Percentiles rank a stretch among this genome's conserved stretches.
phyloP scores from a whole-genome alignment of 306 rosid genomes.

The Cyclanthera cordifolia region DNA sequence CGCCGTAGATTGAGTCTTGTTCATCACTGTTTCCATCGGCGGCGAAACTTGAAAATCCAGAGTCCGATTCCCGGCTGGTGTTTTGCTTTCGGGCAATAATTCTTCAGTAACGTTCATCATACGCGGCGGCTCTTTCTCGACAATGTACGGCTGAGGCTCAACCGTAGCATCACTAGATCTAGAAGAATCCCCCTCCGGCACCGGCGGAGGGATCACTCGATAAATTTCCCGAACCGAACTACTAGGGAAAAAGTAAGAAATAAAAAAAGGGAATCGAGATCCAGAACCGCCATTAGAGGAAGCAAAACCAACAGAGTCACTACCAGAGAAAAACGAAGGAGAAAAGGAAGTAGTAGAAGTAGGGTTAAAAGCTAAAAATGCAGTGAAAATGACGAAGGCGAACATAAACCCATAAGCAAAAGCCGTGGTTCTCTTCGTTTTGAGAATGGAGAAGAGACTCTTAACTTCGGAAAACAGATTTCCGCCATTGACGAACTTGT shows the following conservation, averaged over 20 bases:
- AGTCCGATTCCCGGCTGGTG: neutral
- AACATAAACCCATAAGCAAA: conserved; percentile 54
- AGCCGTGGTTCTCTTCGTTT: conserved; percentile 44
- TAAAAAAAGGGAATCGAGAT: conserved; percentile 39
- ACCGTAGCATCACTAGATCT: conserved; percentile 43
- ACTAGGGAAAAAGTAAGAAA: conserved; percentile 42
- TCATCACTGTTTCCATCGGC: conserved; percentile 6
- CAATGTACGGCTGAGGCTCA: conserved; percentile 13
- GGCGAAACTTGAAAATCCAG: conserved; percentile 3
- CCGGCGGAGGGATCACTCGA: conserved; percentile 1
- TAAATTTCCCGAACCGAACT: conserved; percentile 16
- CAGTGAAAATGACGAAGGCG: conserved; percentile 53
- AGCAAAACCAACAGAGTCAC: neutral
- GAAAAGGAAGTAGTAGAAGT: conserved; percentile 46
- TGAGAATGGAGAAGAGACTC: conserved; percentile 44
- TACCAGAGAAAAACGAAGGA: conserved; percentile 38
- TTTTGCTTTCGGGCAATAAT: neutral
- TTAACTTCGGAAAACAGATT: conserved; percentile 40
- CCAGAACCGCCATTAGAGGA: conserved; percentile 14
- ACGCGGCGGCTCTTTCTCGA: conserved; percentile 15
- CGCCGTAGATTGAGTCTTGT: conserved; percentile 11
- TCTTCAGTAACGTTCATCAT: conserved; percentile 13
- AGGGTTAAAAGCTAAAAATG: conserved; percentile 45
- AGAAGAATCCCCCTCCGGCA: conserved; percentile 16
- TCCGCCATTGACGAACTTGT: conserved; percentile 30